These are phyloP conservation scores for Micromonas commoda DNA, from an alignment of 139 green algal species.

Conservation along the genomic window DNA sequence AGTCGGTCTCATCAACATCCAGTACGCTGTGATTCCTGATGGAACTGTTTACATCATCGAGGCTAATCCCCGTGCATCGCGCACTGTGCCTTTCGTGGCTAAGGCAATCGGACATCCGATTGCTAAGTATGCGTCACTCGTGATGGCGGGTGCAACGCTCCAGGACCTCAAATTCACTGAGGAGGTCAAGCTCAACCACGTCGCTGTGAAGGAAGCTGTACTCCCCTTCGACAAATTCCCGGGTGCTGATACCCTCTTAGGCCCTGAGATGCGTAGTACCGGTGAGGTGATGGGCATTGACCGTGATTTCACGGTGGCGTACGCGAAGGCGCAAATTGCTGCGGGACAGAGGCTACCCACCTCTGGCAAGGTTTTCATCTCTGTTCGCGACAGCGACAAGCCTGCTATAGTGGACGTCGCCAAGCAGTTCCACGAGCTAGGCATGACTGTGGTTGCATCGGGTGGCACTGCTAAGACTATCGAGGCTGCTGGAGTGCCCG, in stretches of 20 bases:
- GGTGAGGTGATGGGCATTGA: conserved; percentile 77
- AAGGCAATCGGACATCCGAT: conserved; percentile 96
- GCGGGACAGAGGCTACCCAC: conserved; percentile 76
- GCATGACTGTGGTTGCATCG: conserved; percentile 83
- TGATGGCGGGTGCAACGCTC: conserved; percentile 87
- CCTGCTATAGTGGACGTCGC: conserved; percentile 59
- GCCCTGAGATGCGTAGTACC: conserved; percentile 96
- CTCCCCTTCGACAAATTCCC: conserved; percentile 99
- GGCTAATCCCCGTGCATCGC: conserved; percentile 90
- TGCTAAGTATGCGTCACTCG: conserved; percentile 88
- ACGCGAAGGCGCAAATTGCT: conserved; percentile 92
- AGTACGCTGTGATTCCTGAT: conserved; percentile 78
- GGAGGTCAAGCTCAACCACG: conserved; percentile 77
- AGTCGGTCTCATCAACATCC: conserved; percentile 97
- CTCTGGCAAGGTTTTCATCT: conserved; percentile 85
- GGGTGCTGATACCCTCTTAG: conserved; percentile 90
- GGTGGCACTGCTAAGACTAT: conserved; percentile 67
- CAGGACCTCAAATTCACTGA: conserved; percentile 76
- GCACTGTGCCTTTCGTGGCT: conserved; percentile 97
- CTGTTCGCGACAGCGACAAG: conserved; percentile 89
- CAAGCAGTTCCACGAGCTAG: conserved; percentile 70
- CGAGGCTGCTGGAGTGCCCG: conserved; percentile 45
- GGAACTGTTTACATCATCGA: conserved; percentile 95
- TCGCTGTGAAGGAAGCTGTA: conserved; percentile 98
- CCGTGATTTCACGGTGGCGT: conserved; percentile 76